Base-by-base conservation (phyloP, 441 rosid species). In the Adansonia grandidieri region DNA sequence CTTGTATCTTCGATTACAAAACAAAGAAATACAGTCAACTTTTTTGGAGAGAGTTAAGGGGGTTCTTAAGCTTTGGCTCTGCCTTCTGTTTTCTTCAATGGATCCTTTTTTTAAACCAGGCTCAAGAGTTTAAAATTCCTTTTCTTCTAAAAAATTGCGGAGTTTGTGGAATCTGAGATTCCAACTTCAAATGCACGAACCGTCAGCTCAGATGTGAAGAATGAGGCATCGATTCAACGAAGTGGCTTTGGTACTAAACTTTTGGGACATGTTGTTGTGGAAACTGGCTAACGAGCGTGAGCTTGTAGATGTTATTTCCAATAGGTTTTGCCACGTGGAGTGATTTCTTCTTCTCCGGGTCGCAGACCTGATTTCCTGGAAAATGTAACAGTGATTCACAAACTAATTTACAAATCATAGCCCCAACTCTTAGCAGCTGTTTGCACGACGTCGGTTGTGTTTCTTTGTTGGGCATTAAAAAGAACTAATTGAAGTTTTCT, bases 271-370 rank as follows among this genome's bases (percentile, higher is more conserved):
- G 87, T 86, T 80, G 74, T 54, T 42, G 40, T 10, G 51, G 32
- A 78, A 70, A 61, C 62, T 62, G 74, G 73, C 90, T 88, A 85
- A 89, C 86, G 50, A 79, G 79, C 17, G 83, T 20, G 17, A 51
- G 44, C 78, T 73, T 63, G 1, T 48, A 20, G 84, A 51, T 82
- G 78, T 82, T 74, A 51, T 0, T 0, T 0, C 87, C 86, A 85
- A 86, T 86, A 3, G 37, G 2, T 7, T 9, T 0, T 1, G 78
- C 82, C 89, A 85, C 89, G 88, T 87, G 76, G 82, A 53, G 9
- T 0, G 3, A 7, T 67, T 22, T n/a, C 22, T 3, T 40, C 13
- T 28, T 13, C 20, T 1, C 0, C 24, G 28, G n/a, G 44, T 42
- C 15, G 48, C 44, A 4, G 10, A 57, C 13, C 7, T 28, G 22